phyloP scores from a whole-genome alignment of 2,329 filamentous ascomycete genomes.

The Metarhizium humberi region DNA sequence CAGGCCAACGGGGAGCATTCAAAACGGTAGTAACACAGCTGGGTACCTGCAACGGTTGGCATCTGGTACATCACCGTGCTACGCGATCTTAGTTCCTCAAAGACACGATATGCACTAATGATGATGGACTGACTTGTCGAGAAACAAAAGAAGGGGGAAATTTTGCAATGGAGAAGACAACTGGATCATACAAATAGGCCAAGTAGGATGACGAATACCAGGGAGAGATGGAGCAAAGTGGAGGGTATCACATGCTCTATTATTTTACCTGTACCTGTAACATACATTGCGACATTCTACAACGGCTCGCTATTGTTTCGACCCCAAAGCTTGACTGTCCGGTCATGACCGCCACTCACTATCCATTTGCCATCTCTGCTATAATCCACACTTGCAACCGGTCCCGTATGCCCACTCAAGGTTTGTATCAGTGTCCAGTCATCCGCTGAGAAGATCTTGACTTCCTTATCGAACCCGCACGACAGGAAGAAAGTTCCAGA shows the following conservation, averaged over 20 bases:
- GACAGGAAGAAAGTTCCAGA: constrained; percentile 87
- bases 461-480: constrained; percentile 85
- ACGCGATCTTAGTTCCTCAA: no score
- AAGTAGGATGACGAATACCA: not conserved
- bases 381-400: constrained; percentile 84
- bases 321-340: constrained; percentile 94
- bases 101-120: no score
- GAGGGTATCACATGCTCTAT: not conserved
- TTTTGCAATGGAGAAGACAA: no score
- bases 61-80: no score
- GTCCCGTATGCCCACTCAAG: constrained; percentile 81
- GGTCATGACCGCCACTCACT: constrained; percentile 85
- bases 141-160: no score
- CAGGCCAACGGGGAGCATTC: no score
- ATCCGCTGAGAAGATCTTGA: constrained; percentile 93
- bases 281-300: constrained; percentile 15
- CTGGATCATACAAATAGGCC: not conserved
- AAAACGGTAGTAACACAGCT: no score
- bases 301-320: constrained; percentile 61
- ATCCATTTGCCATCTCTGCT: constrained; percentile 85
- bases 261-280: not conserved
- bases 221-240: not conserved
- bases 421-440: constrained; percentile 89
- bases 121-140: no score
- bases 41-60: no score